A percentile compares a stretch with the other conserved stretches of the same genome.
Conservation (phyloP, 345 rosid species). For the Noccaea bulbosa region DNA sequence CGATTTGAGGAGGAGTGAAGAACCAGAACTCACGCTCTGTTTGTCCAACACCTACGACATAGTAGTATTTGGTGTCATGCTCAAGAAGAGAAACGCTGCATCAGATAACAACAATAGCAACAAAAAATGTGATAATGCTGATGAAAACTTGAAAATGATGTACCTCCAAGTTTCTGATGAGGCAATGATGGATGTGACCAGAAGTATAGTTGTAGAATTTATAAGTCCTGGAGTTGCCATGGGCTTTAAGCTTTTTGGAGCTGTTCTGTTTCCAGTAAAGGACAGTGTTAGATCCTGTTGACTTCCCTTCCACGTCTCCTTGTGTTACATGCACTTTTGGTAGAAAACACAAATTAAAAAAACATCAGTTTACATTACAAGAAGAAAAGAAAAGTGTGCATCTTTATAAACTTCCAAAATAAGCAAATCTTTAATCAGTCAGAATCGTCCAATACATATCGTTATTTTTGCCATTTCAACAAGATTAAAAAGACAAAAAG, state of each 20-base stretch:
- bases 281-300: slow-evolving; percentile 62
- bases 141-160: background rate
- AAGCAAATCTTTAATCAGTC: background rate
- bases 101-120: background rate
- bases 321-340: slow-evolving; percentile 79
- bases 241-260: slow-evolving; percentile 48
- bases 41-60: slow-evolving; percentile 57
- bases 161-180: slow-evolving; percentile 68
- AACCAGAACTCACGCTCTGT: slow-evolving; percentile 60
- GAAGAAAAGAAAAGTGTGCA: background rate
- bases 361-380: too few relatives aligned
- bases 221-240: slow-evolving; percentile 59
- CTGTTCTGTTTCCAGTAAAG: slow-evolving; percentile 67
- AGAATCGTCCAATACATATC: background rate
- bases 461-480: background rate
- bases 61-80: slow-evolving; percentile 62
- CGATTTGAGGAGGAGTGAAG: slow-evolving; percentile 61
- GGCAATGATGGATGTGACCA: slow-evolving; percentile 83
- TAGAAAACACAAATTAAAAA: slow-evolving; percentile 11
- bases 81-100: slow-evolving; percentile 14
- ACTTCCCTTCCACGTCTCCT: slow-evolving; percentile 85
- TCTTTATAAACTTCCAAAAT: background rate
- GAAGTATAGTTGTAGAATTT: slow-evolving; percentile 66
- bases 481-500: background rate
- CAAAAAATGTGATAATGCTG: background rate